Evolutionary conservation across 352 stramenopile genomes (phyloP).

Genomic region (Plasmopara halstedii): DNA sequence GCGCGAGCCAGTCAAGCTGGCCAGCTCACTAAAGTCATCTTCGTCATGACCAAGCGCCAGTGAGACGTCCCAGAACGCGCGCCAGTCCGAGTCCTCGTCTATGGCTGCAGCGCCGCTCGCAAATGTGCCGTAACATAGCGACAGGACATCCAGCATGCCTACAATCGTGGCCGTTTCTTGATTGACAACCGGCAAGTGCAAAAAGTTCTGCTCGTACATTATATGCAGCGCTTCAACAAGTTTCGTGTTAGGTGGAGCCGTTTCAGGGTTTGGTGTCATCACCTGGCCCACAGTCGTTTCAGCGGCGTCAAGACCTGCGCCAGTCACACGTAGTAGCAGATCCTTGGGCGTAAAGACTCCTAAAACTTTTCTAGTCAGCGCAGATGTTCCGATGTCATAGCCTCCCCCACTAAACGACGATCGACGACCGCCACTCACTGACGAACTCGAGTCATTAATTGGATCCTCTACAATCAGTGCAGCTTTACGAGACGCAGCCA

Average conservation of each 20-base stretch:
- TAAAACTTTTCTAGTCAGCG: constrained; percentile 59
- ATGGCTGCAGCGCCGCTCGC: constrained; percentile 45
- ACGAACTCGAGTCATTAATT: constrained; percentile 30
- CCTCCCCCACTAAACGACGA: constrained; percentile 29
- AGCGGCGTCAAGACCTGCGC: constrained; percentile 85
- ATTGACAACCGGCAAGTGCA: constrained; percentile 95
- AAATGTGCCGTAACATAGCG: constrained; percentile 85
- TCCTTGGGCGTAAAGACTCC: constrained; percentile 98
- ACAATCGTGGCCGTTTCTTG: constrained; percentile 57
- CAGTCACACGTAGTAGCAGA: constrained; percentile 92
- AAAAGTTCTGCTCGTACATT: constrained; percentile 97
- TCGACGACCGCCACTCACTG: constrained; percentile 26
- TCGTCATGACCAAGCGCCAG: constrained; percentile 68
- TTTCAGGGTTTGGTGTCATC: constrained; percentile 96
- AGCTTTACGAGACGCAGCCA: constrained; percentile 75
- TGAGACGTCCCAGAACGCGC: constrained; percentile 85
- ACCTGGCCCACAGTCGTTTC: constrained; percentile 88
- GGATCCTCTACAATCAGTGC: constrained; percentile 74
- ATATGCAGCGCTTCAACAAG: constrained; percentile 96
- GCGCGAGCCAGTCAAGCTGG: constrained; percentile 51
- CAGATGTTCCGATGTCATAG: constrained; percentile 36
- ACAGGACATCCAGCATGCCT: constrained; percentile 83
- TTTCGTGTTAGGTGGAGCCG: constrained; percentile 85
- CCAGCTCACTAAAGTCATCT: constrained; percentile 66
- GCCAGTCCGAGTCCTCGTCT: constrained; percentile 68